Percentiles rank a stretch among this genome's conserved stretches.
Conservation (phyloP, 148 eudicot species). For the Hydrangea macrophylla region DNA sequence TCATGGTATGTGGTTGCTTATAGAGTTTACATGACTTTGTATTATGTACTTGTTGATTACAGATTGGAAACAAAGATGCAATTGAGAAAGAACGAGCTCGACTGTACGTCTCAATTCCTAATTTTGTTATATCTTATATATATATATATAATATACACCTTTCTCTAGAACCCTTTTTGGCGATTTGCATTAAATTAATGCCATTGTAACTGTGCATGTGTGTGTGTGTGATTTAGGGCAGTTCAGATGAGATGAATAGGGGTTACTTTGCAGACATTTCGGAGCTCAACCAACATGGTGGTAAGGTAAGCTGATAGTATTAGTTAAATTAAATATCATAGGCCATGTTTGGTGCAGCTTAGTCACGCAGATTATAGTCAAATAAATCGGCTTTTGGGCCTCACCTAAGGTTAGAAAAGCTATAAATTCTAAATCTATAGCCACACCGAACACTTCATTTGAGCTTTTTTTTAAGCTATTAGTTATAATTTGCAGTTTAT, state of each 20-base stretch:
- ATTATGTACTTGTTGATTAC: slow-evolving; percentile 19
- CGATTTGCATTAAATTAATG: slow-evolving; percentile 10
- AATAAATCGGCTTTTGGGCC: no score
- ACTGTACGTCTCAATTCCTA: slow-evolving; percentile 51
- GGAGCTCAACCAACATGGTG: slow-evolving; percentile 82
- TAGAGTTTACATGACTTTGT: not conserved
- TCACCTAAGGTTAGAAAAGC: no score
- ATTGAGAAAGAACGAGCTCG: slow-evolving; percentile 90
- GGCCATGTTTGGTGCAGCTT: no score
- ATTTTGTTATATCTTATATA: not conserved
- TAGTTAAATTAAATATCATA: no score
- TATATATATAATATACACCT: not conserved
- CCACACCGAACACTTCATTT: no score
- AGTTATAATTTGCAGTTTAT: not conserved
- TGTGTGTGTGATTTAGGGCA: slow-evolving; percentile 56
- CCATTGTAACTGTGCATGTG: slow-evolving; percentile 16
- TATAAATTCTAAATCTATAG: no score
- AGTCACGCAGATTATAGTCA: not conserved
- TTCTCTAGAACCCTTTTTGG: not conserved
- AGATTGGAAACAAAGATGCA: slow-evolving; percentile 84
- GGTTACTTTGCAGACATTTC: slow-evolving; percentile 92
- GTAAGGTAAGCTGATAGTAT: slow-evolving; percentile 52
- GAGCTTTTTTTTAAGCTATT: not conserved
- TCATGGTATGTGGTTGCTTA: not conserved
- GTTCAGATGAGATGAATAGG: slow-evolving; percentile 95